phyloP scores from a whole-genome alignment of 257 asterid genomes.

The Coffea canephora region DNA sequence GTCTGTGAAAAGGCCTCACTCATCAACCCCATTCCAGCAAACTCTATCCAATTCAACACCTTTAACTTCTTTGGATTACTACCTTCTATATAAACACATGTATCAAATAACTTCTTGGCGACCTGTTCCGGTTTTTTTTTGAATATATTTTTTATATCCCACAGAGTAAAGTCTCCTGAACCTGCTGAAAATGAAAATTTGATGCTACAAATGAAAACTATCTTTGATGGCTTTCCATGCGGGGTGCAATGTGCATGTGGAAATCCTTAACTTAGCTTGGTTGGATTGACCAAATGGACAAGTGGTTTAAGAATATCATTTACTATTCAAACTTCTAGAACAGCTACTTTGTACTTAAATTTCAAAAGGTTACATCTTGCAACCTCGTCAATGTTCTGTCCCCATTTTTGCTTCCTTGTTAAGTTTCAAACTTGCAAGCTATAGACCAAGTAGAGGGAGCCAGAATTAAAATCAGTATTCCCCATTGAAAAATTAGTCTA shows the following conservation, averaged over 20 bases:
- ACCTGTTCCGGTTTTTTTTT: not conserved
- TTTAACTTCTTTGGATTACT: not conserved
- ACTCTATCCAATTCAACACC: not conserved
- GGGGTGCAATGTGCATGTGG: slow-evolving; percentile 13
- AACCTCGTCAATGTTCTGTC: not conserved
- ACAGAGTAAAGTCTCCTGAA: not conserved
- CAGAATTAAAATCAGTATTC: not conserved
- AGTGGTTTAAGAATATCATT: not conserved
- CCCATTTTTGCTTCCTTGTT: not conserved
- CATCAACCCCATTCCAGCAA: slow-evolving; percentile 21
- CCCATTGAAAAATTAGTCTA: not conserved
- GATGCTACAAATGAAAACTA: not conserved
- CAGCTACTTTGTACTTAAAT: not conserved
- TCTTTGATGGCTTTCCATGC: slow-evolving; percentile 1
- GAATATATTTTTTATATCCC: not conserved
- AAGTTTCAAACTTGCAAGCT: not conserved
- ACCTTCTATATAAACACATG: not conserved
- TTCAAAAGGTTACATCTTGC: not conserved
- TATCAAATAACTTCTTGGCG: not conserved
- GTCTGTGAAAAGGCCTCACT: slow-evolving; percentile 23
- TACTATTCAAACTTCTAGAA: not conserved
- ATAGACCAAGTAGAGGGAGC: not conserved
- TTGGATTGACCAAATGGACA: not conserved
- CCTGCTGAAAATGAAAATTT: not conserved
- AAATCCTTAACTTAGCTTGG: not conserved